Base-by-base conservation (phyloP, 1,284 basidiomycete species). In the Golubevia sp. region DNA sequence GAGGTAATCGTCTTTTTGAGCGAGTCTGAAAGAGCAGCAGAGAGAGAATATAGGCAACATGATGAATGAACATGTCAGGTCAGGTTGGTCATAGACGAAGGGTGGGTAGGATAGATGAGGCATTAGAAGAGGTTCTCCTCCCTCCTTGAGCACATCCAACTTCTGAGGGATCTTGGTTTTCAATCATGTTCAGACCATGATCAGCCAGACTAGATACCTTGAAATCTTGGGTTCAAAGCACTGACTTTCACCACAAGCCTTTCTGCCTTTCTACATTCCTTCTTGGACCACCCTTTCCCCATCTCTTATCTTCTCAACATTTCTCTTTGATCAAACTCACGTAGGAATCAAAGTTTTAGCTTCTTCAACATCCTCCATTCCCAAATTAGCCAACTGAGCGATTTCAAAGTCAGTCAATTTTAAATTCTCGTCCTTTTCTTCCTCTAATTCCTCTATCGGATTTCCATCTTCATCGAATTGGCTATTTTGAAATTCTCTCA, bases 321-420 rank as follows among this genome's bases (percentile, higher is more conserved):
- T 34, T 34, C 30, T 5, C 11, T 11, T 34, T 34, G 30, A 34
- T 34, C 11, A 23, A 52, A 52, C 66, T 56, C 61, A 74, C 26
- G 79, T 82, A n/a, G 77, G 79, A 54, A 82, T 79, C 20, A 82
- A 54, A 6, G 71, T 76, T 58, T 77, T 76, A 1, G 79, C 79
- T 62, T 82, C 79, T 53, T 82, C 77, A 7, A 78, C 71, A 49
- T 76, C 69, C 21, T 77, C 73, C 21, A 79, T 68, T 55, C 71
- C 72, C 48, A 82, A 56, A 50, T 82, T 79, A 34, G 79, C 79
- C 8, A 82, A 56, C 55, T 82, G 79, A 7, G 77, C 79, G 70
- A 77, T 77, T 55, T 82, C 79, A 61, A 82, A 82, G n/a, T 76
- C 72, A 0, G 74, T 68, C 13, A 82, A 61, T 51, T 67, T 64